Evolutionary conservation across 306 rosid species (phyloP), one percentile per base, ranked within the genome.

Genomic region (Glycyrrhiza uralensis): DNA sequence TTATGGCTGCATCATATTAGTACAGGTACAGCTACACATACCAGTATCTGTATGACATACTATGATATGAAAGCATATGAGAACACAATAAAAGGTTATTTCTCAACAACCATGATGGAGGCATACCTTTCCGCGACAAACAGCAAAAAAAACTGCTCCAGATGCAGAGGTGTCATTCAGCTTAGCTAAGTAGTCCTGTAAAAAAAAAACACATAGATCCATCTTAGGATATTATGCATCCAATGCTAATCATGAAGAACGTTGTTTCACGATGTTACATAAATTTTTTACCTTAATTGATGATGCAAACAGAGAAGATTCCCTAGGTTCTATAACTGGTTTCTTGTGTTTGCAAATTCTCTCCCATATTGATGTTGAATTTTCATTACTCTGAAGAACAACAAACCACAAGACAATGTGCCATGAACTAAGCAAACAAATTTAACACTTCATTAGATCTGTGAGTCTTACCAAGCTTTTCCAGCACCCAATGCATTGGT

Each of bases 61-160:
- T 20, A 32, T 47, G 7, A 68, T 52, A 65, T n/a, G 57, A 72
- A 59, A 29, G 70, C 64, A 29, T 24, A 12, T 73, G 50, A 73
- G 39, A 69, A 56, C 78, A 56, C 19, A 72, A 59, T 26, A 33
- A 19, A 29, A 15, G 57, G 23, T 29, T 68, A 44, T 26, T 66
- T 39, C 32, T 47, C 24, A 24, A 58, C 66, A 76, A 45, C 30
- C 57, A 69, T 45, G 33, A 55, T 45, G 19, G 54, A 75, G 67
- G 54, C 85, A 79, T 90, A 93, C 98, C 89, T 93, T 93, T 66
- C 98, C 97, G 13, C 97, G 96, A 81, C 98, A 93, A 64, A 93
- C 97, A 41, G 97, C 97, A 51, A 93, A 93, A 81, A 93, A 91
- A 28, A 89, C 83, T 61, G 98, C 98, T 83, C 98, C 98, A 63